phyloP scores from a whole-genome alignment of 2,329 filamentous ascomycete species.

The Karstenula rhodostoma region DNA sequence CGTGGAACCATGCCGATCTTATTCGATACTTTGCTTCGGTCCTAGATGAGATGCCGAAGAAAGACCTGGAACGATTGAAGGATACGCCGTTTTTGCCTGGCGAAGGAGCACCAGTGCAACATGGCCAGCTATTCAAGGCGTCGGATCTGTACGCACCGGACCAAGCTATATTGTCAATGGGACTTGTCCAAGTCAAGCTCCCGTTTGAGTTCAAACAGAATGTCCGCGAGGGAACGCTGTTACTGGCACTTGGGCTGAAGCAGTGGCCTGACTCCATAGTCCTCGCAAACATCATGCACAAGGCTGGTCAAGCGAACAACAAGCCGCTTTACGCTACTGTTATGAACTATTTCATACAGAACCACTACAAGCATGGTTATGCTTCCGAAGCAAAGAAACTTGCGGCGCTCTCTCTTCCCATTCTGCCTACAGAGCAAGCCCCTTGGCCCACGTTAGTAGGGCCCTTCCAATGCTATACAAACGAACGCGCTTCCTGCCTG shows the following conservation, averaged over 20 bases:
- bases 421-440: constrained; percentile 74
- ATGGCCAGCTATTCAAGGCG: constrained; percentile 45
- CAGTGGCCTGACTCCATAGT: constrained; percentile 75
- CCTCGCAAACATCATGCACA: constrained; percentile 79
- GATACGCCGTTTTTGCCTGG: constrained; percentile 82
- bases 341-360: constrained; percentile 82
- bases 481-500: constrained; percentile 77
- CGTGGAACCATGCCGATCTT: constrained; percentile 93
- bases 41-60: constrained; percentile 81
- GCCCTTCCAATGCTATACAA: constrained; percentile 82
- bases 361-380: constrained; percentile 82
- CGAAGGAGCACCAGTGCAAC: constrained; percentile 52
- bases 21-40: constrained; percentile 95
- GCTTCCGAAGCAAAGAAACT: constrained; percentile 64
- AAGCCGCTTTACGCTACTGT: constrained; percentile 69
- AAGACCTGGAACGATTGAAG: constrained; percentile 80
- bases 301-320: constrained; percentile 62
- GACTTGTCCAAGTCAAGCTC: constrained; percentile 66
- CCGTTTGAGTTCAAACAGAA: constrained; percentile 73
- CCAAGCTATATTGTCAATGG: constrained; percentile 40
- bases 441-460: constrained; percentile 70
- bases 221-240: constrained; percentile 73
- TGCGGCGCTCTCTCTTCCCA: constrained; percentile 52
- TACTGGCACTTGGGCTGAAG: constrained; percentile 76
- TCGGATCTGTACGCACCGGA: constrained; percentile 48